Evolutionary conservation across 164 flowering plant genomes (phyloP), one percentile per base, ranked within the genome.

Genomic region (Aristolochia californica): DNA sequence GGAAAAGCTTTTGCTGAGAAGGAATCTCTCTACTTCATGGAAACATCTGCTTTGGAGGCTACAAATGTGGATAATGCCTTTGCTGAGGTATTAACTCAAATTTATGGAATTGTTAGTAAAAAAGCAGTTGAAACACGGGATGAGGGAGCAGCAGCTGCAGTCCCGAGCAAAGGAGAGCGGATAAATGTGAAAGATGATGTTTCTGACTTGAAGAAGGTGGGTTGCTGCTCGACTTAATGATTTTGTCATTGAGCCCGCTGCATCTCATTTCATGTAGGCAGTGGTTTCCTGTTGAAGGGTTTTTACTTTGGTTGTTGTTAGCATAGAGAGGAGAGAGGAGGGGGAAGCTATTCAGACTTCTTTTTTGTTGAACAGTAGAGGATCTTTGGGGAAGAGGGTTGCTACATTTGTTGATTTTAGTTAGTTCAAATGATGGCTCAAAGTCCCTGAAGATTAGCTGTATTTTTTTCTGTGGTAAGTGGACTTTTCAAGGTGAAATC

Each of bases 41-140:
- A 83, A 68, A 83, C 88, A 4, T 83, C 88, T 43, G 88, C 88
- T 14, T 59, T 83, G 53, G 88, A 83, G 65, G 76, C 88, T 26
- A 74, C 71, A 0, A 83, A 83, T 56, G 88, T 83, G 26, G 88
- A 83, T 11, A 76, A 74, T 56, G 85, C 88, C 11, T 83, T 83
- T 25, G 71, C 86, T 21, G 89, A 83, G 53, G 89, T 82, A 25
- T 75, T 84, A 43, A 67, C 77, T 48, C 83, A 81, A 69, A 84
- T 84, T 28, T 76, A 84, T 60, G 80, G 66, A 4, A 72, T 77
- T 20, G 79, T 75, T 43, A 81, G 84, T 72, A 84, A 75, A 74
- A 82, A 77, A 59, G 72, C 87, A 10, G 77, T 84, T 50, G 88
- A 83, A 52, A 72, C 74, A 0, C 78, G 78, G n/a, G 81, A 84